phyloP scores from a whole-genome alignment of 148 eudicot genomes.

The Amaranthus hypochondriacus region DNA sequence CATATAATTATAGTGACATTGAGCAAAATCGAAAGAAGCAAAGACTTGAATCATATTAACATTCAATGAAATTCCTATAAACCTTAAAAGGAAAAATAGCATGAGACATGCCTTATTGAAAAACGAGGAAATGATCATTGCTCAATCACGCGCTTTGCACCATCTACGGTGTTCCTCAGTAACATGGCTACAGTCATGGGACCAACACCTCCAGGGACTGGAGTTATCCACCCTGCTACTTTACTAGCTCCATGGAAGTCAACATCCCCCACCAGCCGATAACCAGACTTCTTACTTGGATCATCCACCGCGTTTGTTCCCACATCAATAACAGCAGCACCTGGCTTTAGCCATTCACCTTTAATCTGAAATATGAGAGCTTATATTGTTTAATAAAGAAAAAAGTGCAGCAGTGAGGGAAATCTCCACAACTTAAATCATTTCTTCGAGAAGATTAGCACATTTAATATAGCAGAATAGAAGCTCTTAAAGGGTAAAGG shows the following conservation, averaged over 20 bases:
- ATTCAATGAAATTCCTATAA: conserved; percentile 4
- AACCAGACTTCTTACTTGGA: conserved; percentile 74
- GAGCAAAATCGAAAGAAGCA: conserved; percentile 5
- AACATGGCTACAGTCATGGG: conserved; percentile 99
- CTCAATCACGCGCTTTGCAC: conserved; percentile 85
- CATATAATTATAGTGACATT: background rate
- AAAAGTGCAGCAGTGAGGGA: background rate
- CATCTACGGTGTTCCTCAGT: conserved; percentile 90
- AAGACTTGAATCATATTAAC: background rate
- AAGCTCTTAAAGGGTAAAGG: conserved; percentile 1
- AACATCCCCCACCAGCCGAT: conserved; percentile 92
- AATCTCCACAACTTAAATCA: background rate
- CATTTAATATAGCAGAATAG: background rate
- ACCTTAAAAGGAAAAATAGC: conserved; percentile 11
- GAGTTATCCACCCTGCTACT: conserved; percentile 94
- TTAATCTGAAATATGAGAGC: conserved; percentile 48
- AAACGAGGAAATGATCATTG: conserved; percentile 27
- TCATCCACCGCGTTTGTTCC: conserved; percentile 96
- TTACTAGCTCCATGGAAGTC: conserved; percentile 76
- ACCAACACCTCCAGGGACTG: conserved; percentile 99
- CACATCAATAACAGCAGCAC: conserved; percentile 95
- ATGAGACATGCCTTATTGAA: conserved; percentile 27
- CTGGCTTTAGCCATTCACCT: conserved; percentile 97
- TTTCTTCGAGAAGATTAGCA: background rate
- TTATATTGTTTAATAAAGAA: background rate